Percentiles rank a stretch among this genome's conserved stretches.
Evolutionary conservation across 2,329 filamentous ascomycete species (phyloP).

Genomic region (Hirsutella thompsonii): DNA sequence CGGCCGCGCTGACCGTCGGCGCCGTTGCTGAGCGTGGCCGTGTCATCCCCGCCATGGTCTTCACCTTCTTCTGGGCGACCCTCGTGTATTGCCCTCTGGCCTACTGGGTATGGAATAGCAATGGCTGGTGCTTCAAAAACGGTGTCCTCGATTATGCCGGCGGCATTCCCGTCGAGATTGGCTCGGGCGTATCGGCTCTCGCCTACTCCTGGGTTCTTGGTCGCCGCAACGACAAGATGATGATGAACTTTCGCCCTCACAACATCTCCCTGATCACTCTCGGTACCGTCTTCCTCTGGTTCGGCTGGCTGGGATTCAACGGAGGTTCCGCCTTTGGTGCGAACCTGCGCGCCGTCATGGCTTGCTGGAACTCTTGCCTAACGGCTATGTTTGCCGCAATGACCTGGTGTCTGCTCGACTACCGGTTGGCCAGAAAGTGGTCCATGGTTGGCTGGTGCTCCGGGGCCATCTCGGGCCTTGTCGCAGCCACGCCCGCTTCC

Average conservation of each 20-base stretch:
- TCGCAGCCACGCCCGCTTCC: conserved; percentile 56
- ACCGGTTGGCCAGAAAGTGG: conserved; percentile 87
- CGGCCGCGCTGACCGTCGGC: conserved; percentile 80
- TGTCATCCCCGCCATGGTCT: conserved; percentile 86
- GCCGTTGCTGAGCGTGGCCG: conserved; percentile 90
- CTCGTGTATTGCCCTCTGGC: conserved; percentile 94
- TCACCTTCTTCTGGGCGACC: conserved; percentile 92
- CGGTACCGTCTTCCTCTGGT: conserved; percentile 92
- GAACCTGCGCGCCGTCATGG: conserved; percentile 88
- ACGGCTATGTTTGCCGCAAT: conserved; percentile 86
- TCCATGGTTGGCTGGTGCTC: conserved; percentile 67
- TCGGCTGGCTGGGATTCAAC: conserved; percentile 98
- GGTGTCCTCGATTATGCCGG: conserved; percentile 95
- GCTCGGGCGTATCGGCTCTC: conserved; percentile 80
- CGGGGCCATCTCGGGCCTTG: conserved; percentile 57
- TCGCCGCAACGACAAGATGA: conserved; percentile 96
- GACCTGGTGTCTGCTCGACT: conserved; percentile 93
- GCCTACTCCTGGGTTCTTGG: conserved; percentile 95
- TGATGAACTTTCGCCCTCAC: conserved; percentile 98
- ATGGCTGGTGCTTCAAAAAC: conserved; percentile 85
- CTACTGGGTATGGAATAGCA: conserved; percentile 92
- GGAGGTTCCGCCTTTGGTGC: conserved; percentile 89
- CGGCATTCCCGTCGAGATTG: conserved; percentile 94
- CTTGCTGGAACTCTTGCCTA: conserved; percentile 95
- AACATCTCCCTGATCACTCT: conserved; percentile 96